Evolutionary conservation across 2,329 filamentous ascomycete species (phyloP), one percentile per base, ranked within the genome.

Genomic region (Tolypocladium cylindrosporum): DNA sequence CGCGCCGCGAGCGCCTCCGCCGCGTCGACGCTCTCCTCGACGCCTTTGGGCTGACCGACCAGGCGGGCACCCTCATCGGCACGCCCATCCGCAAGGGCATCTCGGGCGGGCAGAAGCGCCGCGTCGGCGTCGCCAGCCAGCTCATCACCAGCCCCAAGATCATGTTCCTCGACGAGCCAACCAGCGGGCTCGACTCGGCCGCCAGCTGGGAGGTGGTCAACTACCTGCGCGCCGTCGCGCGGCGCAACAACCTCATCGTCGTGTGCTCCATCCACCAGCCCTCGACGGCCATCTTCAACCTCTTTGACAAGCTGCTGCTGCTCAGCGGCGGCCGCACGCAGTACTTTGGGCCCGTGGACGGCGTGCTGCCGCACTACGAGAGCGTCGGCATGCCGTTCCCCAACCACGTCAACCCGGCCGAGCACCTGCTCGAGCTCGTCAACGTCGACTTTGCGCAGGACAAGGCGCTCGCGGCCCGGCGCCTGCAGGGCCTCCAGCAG

Each of bases 251-350:
- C 59, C 77, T 94, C 60, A 84, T 94, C 59, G 84, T 94, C 37
- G 85, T 95, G 59, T 88, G 88, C 4, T 90, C 87, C 43, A 94
- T 95, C 61, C 91, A 95, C 69, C 91, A 95, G 67, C 91, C 91
- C 0, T 93, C 89, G 0, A 89, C 89, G 0, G 81, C 85, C 0
- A 92, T 88, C 0, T 95, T 91, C 65, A 80, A 87, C 61, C 81
- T 91, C 14, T 95, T 95, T 64, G 90, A 95, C 68, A 90, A 89
- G 68, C 75, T 95, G 0, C 75, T 90, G 42, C 79, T 95, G 1
- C 77, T 96, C 0, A 91, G 89, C 0, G 75, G 75, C 3, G 90
- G 90, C 21, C 82, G 79, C 58, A 83, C 86, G 0, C 87, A 86
- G 62, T 95, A 91, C 71, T 90, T 87, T 62, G 91, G 90, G 0